Conservation (phyloP, 345 rosid species). For the Sonneratia caseolaris region DNA sequence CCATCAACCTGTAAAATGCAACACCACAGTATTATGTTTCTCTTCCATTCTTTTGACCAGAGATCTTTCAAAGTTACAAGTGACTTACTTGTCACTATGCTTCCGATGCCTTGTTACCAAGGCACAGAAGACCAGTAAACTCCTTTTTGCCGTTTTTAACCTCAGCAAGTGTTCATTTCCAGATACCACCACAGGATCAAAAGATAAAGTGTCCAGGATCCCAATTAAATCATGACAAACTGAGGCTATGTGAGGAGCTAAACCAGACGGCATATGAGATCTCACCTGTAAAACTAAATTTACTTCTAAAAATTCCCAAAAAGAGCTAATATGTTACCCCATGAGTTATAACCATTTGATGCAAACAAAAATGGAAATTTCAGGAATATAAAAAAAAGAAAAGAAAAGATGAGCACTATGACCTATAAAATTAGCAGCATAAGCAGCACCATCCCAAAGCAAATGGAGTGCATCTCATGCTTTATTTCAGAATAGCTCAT, state of each 20-base stretch:
- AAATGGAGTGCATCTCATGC: not conserved
- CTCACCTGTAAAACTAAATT: constrained; percentile 49
- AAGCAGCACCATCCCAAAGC: not conserved
- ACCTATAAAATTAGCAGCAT: not conserved
- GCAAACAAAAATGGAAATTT: not conserved
- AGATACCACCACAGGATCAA: constrained; percentile 27
- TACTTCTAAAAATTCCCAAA: constrained; percentile 11
- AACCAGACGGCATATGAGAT: constrained; percentile 69
- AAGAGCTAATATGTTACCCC: not conserved
- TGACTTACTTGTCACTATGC: constrained; percentile 62
- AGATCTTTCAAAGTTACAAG: not conserved
- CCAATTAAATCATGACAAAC: constrained; percentile 44
- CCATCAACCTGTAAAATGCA: constrained; percentile 51
- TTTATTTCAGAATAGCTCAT: not conserved
- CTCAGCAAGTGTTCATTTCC: constrained; percentile 38
- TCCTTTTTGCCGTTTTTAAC: constrained; percentile 68
- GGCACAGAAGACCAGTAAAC: constrained; percentile 59
- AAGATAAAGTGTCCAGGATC: constrained; percentile 56
- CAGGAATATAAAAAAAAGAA: not conserved
- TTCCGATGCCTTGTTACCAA: constrained; percentile 77
- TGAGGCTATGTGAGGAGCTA: constrained; percentile 49
- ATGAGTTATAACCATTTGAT: not conserved
- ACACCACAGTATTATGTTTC: not conserved
- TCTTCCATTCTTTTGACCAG: not conserved
- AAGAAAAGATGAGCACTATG: not conserved